Base-by-base conservation (phyloP, 2,329 filamentous ascomycete species). In the Xylaria sp. region DNA sequence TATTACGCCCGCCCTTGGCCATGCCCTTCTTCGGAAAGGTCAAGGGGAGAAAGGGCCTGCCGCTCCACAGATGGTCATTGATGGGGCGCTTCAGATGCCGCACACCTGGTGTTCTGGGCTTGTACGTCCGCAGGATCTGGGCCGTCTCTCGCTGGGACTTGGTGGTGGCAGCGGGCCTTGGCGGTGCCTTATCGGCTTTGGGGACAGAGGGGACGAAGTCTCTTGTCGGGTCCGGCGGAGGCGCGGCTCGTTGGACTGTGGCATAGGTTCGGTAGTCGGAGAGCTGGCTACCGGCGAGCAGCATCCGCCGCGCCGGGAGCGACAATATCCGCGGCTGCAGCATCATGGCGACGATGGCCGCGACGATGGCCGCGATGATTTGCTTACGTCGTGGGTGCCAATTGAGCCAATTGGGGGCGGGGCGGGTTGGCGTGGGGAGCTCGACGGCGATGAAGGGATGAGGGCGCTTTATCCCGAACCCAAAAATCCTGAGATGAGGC, bases 51-150 rank as follows among this genome's bases (percentile, higher is more conserved):
- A 92, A 90, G 0, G 96, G 93, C 65, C 94, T 87, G 67, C 96
- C 96, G 82, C 97, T 98, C 93, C 93, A 98, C 54, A 99, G 84
- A 81, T 99, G 96, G 77, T 98, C 94, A 82, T 98, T 98, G 82
- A 98, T 91, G 16, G 96, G 94, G 51, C 96, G 89, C 80, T 91
- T 92, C 73, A 99, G 85, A 87, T 99, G 96, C 77, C 96, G 91
- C 68, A 97, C 82, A 87, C 96, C 96, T 13, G 95, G 95, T 0
- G 96, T 98, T 75, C 93, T 90, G 42, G 96, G 96, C 80, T 93
- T 98, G 82, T 98, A 99, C 63, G 92, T 96, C 75, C 93, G 90
- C 80, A 98, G 79, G 53, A 86, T 82, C 18, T 83, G 81, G 18
- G 83, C 78, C 48, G 83, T 76, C 50, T 79, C 71, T 47, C 68